A percentile compares a stretch with the other conserved stretches of the same genome.
phyloP scores from a whole-genome alignment of 1,284 basidiomycete genomes.

The Mycena citricolor region DNA sequence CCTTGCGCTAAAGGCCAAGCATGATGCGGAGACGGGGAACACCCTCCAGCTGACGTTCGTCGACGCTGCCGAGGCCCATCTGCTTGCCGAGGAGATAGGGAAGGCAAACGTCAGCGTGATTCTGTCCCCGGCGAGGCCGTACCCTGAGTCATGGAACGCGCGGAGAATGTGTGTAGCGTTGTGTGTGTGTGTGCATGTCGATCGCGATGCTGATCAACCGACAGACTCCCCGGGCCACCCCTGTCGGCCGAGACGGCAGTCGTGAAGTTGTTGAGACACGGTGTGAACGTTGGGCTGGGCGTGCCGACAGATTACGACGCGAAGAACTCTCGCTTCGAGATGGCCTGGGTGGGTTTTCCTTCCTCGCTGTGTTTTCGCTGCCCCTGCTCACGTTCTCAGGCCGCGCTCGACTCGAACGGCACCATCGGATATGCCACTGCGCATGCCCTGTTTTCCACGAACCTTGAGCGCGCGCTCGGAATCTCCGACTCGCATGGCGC shows the following conservation, averaged over 20 bases:
- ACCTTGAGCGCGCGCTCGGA: constrained; percentile 21
- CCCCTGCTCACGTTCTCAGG: too few relatives aligned
- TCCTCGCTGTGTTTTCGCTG: background rate
- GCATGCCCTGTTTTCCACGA: constrained; percentile 53
- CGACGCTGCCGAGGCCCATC: constrained; percentile 19
- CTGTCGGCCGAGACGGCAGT: constrained; percentile 66
- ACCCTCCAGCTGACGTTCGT: constrained; percentile 14
- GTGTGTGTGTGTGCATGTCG: background rate
- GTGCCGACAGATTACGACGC: constrained; percentile 66
- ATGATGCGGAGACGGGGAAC: background rate
- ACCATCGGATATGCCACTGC: constrained; percentile 52
- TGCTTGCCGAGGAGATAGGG: constrained; percentile 18
- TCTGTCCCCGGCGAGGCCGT: constrained; percentile 15
- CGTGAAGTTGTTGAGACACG: constrained; percentile 59
- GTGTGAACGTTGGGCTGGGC: constrained; percentile 76
- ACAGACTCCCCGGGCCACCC: constrained; percentile 66
- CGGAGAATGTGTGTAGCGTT: constrained; percentile 13
- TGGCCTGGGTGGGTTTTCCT: constrained; percentile 47
- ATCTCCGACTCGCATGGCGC: background rate
- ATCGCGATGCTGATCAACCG: background rate
- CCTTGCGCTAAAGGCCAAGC: constrained; percentile 14
- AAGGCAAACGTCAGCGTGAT: constrained; percentile 16
- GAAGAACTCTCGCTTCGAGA: constrained; percentile 69
- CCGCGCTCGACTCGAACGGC: constrained; percentile 41
- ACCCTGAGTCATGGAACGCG: constrained; percentile 13